A percentile compares a stretch with the other conserved stretches of the same genome.
These are phyloP conservation scores for Rubus parviflorus DNA, from an alignment of 306 rosid genomes.

Conservation along the genomic window DNA sequence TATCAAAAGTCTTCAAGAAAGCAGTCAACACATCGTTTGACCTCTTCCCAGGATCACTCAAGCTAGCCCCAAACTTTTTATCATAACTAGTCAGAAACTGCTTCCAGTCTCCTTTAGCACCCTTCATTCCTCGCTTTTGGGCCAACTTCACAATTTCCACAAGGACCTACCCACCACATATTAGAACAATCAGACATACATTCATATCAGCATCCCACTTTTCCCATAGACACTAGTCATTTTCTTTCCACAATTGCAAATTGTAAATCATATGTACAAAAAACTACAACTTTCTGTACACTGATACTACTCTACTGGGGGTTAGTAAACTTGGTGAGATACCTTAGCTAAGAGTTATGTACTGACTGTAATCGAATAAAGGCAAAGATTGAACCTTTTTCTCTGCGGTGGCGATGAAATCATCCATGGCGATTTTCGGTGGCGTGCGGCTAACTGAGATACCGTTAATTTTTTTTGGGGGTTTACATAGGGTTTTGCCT, in stretches of 20 bases:
- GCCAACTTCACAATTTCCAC: conserved; percentile 68
- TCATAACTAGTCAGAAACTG: conserved; percentile 59
- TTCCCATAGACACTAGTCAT: not conserved
- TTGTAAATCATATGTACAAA: too few relatives aligned
- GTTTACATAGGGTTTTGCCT: not conserved
- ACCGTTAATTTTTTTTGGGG: not conserved
- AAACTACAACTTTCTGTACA: too few relatives aligned
- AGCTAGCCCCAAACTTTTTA: conserved; percentile 52
- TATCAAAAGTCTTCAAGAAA: conserved; percentile 61
- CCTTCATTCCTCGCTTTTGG: conserved; percentile 70
- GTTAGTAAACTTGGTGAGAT: too few relatives aligned
- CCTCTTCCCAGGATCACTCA: conserved; percentile 79
- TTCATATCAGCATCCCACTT: not conserved
- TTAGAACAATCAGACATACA: not conserved
- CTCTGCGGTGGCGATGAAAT: conserved; percentile 55
- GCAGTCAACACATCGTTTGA: conserved; percentile 53
- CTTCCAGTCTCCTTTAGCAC: conserved; percentile 75
- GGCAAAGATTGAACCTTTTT: conserved; percentile 39
- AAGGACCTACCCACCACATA: conserved; percentile 45
- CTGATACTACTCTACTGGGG: too few relatives aligned
- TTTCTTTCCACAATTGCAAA: too few relatives aligned
- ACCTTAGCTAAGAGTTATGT: too few relatives aligned
- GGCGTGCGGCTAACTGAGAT: conserved; percentile 15
- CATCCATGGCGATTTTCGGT: conserved; percentile 40
- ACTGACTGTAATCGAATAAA: too few relatives aligned